Percentiles rank a stretch among this genome's conserved stretches.
Conservation (phyloP, 306 rosid genomes). For the Sechiopsis laciniata region DNA sequence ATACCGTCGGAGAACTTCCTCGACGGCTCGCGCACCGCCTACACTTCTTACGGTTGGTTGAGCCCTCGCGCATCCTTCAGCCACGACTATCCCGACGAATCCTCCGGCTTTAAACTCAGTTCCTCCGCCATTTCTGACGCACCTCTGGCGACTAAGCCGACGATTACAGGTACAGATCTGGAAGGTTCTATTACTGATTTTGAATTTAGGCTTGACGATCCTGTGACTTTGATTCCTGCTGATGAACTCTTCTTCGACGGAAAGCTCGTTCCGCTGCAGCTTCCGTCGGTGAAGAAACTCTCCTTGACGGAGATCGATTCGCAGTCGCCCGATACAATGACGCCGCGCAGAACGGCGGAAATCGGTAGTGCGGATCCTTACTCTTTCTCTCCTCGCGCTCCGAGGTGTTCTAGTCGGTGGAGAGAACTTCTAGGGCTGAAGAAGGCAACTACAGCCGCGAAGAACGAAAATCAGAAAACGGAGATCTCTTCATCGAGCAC, state of each 20-base stretch:
- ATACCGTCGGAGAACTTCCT: conserved; percentile 60
- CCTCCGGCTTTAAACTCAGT: conserved; percentile 17
- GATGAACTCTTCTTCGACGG: conserved; percentile 88
- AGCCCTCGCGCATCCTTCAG: conserved; percentile 49
- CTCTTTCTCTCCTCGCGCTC: conserved; percentile 82
- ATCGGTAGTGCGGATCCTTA: conserved; percentile 37
- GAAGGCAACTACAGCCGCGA: conserved; percentile 41
- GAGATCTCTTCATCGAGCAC: conserved; percentile 29
- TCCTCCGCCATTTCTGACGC: conserved; percentile 1
- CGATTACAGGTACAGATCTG: conserved; percentile 46
- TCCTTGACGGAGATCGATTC: conserved; percentile 23
- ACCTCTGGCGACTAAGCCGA: not conserved
- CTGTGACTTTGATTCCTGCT: conserved; percentile 74
- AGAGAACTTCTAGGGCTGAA: conserved; percentile 70
- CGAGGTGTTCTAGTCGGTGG: conserved; percentile 90
- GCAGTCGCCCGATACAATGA: conserved; percentile 32
- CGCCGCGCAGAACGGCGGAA: not conserved
- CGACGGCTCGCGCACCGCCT: conserved; percentile 38
- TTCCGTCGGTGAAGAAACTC: conserved; percentile 30
- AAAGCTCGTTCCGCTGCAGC: conserved; percentile 72
- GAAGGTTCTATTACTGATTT: conserved; percentile 45
- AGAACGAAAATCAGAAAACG: conserved; percentile 39
- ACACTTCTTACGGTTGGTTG: conserved; percentile 58
- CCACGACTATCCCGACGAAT: conserved; percentile 31
- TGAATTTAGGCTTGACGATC: conserved; percentile 76